These are phyloP conservation scores for Malassezia yamatoensis DNA, from an alignment of 1,284 basidiomycete species.

Conservation along the genomic window DNA sequence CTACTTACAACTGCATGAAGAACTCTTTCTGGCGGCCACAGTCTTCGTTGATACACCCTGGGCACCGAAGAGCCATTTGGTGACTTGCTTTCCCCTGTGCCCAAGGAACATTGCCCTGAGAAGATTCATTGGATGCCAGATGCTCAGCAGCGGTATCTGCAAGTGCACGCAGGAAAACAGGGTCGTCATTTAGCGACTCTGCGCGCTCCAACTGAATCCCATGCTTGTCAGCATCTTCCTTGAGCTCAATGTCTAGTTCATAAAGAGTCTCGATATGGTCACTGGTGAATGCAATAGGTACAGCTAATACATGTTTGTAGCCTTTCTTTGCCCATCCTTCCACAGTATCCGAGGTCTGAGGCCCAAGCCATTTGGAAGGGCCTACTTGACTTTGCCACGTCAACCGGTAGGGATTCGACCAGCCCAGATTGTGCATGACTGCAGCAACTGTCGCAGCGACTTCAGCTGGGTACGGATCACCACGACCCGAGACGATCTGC, in stretches of 20 bases:
- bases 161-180: conserved; percentile 88
- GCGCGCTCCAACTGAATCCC: conserved; percentile 85
- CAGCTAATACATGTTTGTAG: conserved; percentile 72
- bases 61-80: conserved; percentile 81
- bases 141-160: conserved; percentile 85
- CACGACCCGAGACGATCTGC: conserved; percentile 55
- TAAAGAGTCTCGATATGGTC: conserved; percentile 99
- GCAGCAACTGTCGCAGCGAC: conserved; percentile 70
- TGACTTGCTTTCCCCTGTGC: conserved; percentile 54
- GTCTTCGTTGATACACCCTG: conserved; percentile 77
- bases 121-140: conserved; percentile 49
- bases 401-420: conserved; percentile 60
- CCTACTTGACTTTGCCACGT: conserved; percentile 99
- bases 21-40: conserved; percentile 80
- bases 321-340: conserved; percentile 84
- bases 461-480: conserved; percentile 92
- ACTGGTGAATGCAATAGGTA: conserved; percentile 95
- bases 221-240: conserved; percentile 76
- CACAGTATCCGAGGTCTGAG: conserved; percentile 82
- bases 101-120: conserved; percentile 26
- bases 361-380: conserved; percentile 94
- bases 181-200: conserved; percentile 93
- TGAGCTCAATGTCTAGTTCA: conserved; percentile 89
- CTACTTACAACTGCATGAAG: conserved; percentile 52
- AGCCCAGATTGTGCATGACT: conserved; percentile 42